Percentiles rank a stretch among this genome's conserved stretches.
phyloP scores from a whole-genome alignment of 495 filamentous ascomycete genomes.

The Aspergillus bertholletiae region DNA sequence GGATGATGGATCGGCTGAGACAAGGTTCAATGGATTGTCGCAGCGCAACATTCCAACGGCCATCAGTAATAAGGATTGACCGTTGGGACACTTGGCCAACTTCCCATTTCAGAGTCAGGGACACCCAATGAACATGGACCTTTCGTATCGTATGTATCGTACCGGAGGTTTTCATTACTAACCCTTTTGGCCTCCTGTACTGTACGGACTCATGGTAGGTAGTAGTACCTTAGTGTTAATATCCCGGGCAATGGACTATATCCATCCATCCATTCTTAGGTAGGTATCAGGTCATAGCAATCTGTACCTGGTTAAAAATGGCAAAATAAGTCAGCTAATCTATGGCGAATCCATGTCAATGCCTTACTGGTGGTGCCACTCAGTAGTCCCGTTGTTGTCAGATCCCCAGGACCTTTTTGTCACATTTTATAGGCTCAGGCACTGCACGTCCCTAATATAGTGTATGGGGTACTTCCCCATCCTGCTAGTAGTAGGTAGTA shows the following conservation, averaged over 20 bases:
- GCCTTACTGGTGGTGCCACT: not conserved
- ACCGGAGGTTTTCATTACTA: too few relatives aligned
- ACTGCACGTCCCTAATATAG: not conserved
- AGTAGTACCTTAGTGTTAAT: not conserved
- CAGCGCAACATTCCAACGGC: not conserved
- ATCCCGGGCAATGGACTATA: not conserved
- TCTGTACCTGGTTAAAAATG: slow-evolving; percentile 11
- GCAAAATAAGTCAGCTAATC: not conserved
- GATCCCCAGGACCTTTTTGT: not conserved
- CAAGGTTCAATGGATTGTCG: not conserved
- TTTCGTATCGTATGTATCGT: too few relatives aligned
- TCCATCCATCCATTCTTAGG: not conserved
- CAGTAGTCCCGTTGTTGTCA: not conserved
- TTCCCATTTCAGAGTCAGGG: slow-evolving; percentile 3
- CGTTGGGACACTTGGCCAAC: slow-evolving; percentile 13
- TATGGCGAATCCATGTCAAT: not conserved
- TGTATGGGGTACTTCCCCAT: too few relatives aligned
- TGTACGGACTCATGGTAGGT: not conserved
- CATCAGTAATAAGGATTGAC: not conserved
- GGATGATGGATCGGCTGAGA: not conserved
- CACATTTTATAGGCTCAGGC: not conserved
- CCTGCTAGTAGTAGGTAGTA: too few relatives aligned
- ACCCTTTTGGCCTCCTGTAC: too few relatives aligned
- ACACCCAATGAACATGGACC: not conserved
- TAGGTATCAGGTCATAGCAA: too few relatives aligned